Evolutionary conservation across 1,284 basidiomycete genomes (phyloP).

Genomic region (Spongispora temasekensis): DNA sequence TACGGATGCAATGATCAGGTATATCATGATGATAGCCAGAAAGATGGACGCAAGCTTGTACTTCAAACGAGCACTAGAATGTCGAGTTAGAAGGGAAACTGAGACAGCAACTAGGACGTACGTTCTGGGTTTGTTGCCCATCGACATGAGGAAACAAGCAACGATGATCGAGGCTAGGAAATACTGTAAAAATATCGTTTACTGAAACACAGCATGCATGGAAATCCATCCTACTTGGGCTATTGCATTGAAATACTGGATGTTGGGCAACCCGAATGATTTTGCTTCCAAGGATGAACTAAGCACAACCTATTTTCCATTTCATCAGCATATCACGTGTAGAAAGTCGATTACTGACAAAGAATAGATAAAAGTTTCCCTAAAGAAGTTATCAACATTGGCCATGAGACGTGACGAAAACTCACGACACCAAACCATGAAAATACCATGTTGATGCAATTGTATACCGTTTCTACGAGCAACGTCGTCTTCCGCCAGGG

Average conservation of each 20-base stretch:
- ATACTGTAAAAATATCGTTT: constrained; percentile 55
- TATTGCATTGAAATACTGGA: constrained; percentile 79
- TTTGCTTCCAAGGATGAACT: constrained; percentile 85
- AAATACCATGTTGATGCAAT: constrained; percentile 85
- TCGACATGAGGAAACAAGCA: constrained; percentile 91
- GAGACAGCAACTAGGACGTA: constrained; percentile 38
- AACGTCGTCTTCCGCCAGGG: constrained; percentile 72
- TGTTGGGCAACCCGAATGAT: constrained; percentile 67
- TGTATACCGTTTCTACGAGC: constrained; percentile 85
- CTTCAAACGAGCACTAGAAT: constrained; percentile 74
- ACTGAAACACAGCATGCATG: constrained; percentile 7
- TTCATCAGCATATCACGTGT: constrained; percentile 14
- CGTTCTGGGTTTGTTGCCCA: constrained; percentile 95
- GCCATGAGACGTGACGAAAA: constrained; percentile 15
- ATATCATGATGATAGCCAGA: constrained; percentile 80
- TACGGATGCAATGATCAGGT: constrained; percentile 77
- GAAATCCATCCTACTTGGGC: constrained; percentile 54
- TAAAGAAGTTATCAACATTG: constrained; percentile 28
- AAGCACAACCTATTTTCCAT: constrained; percentile 65
- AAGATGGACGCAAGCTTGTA: constrained; percentile 80
- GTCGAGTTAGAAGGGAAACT: background rate
- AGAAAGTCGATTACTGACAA: constrained; percentile 54
- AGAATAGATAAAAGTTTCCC: constrained; percentile 97
- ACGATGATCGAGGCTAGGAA: constrained; percentile 83
- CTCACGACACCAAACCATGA: constrained; percentile 91